Evolutionary conservation across 257 asterid genomes (phyloP), one percentile per base, ranked within the genome.

Genomic region (Cynanchum wilfordii): DNA sequence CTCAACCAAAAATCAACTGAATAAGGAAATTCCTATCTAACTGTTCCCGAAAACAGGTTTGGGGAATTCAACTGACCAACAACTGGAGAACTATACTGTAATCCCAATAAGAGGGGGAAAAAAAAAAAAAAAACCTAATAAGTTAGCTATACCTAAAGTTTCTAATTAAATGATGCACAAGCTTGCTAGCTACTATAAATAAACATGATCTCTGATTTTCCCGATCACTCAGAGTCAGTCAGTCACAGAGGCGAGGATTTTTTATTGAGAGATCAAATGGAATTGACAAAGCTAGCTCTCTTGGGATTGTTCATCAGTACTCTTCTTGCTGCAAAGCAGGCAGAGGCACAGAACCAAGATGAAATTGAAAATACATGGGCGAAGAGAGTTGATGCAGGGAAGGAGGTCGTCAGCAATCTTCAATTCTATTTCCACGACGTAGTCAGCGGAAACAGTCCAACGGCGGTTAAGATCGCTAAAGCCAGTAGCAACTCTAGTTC

Each of bases 391-490:
- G 90, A 84, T 9, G 66, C 87, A 0, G 85, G 81, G 2, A 81
- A 69, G 0, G 87, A 88, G 51, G 96, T 88, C 0, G 76, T 86
- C 2, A 88, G 96, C 12, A 88, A 86, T 1, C 90, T 90, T 13
- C 87, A 86, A 50, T 90, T 92, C 83, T 90, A 92, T 54, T 90
- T 92, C 83, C 98, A 92, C 10, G 96, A 90, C 76, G 77, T 68
- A 3, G 72, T 92, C 20, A 88, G 92, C 57, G 96, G 98, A 27
- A 82, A 52, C 13, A 87, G 82, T 45, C 86, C 96, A 0, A 92
- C 72, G 17, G 98, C 92, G 0, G 47, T 77, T 0, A 72, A 74
- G 68, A 81, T 92, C 1, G 96, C 93, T 3, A 83, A 85, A 36
- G 70, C 93, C 25, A 3, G 81, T 5, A 2, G 80, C 7, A 52